These are phyloP conservation scores for Jatropha multifida DNA, from an alignment of 441 rosid genomes.

Conservation along the genomic window DNA sequence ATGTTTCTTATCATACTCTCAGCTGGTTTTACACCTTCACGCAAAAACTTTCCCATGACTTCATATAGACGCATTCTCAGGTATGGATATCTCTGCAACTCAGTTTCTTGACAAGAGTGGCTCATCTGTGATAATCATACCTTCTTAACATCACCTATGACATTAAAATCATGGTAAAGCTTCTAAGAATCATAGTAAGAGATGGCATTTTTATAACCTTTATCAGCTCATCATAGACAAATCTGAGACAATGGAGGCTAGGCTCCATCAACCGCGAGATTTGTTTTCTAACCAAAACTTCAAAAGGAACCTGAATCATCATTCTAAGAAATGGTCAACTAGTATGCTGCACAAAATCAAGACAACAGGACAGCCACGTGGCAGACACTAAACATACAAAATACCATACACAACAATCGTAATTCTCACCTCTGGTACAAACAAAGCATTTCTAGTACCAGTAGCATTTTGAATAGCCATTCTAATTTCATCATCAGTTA, in stretches of 20 bases:
- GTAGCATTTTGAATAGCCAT: conserved; percentile 57
- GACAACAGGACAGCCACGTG: background rate
- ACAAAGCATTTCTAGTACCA: conserved; percentile 48
- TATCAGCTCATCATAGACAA: conserved; percentile 51
- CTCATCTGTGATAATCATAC: conserved; percentile 37
- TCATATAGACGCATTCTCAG: conserved; percentile 45
- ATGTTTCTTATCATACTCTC: conserved; percentile 46
- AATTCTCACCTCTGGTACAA: conserved; percentile 51
- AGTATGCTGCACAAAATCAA: background rate
- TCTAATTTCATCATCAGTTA: conserved; percentile 56
- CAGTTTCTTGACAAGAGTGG: conserved; percentile 38
- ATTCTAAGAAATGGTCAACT: background rate
- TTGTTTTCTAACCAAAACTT: conserved; percentile 49
- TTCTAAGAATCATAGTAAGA: background rate
- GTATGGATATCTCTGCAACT: conserved; percentile 46
- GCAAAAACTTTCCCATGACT: conserved; percentile 40
- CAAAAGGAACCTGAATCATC: conserved; percentile 53
- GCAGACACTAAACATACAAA: background rate
- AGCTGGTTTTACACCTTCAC: conserved; percentile 41
- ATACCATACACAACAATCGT: background rate
- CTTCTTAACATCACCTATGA: background rate
- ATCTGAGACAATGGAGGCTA: conserved; percentile 51
- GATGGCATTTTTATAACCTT: conserved; percentile 33
- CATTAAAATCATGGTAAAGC: background rate
- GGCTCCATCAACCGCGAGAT: conserved; percentile 53